These are phyloP conservation scores for Papiliotrema laurentii DNA, from an alignment of 1,284 basidiomycete species.

Conservation along the genomic window DNA sequence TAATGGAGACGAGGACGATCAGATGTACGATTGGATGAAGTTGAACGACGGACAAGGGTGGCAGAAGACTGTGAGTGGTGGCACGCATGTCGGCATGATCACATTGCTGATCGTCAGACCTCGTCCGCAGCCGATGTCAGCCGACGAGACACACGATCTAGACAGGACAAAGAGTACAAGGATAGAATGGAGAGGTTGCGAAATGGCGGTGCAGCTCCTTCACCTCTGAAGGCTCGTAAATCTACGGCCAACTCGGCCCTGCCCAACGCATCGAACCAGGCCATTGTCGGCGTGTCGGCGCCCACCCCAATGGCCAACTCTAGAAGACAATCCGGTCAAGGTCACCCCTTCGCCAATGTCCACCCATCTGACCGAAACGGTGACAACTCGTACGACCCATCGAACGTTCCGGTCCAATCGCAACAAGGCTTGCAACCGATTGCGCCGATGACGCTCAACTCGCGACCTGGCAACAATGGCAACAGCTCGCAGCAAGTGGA, in stretches of 20 bases:
- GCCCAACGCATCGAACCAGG: slow-evolving; percentile 47
- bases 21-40: slow-evolving; percentile 84
- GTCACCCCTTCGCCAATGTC: slow-evolving; percentile 45
- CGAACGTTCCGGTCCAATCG: slow-evolving; percentile 30
- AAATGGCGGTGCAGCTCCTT: slow-evolving; percentile 29
- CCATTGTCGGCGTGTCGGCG: slow-evolving; percentile 45
- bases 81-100: background rate
- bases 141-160: slow-evolving; percentile 34
- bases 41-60: slow-evolving; percentile 90
- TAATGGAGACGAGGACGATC: slow-evolving; percentile 80
- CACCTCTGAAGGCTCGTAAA: slow-evolving; percentile 41
- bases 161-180: slow-evolving; percentile 33
- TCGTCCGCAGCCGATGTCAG: slow-evolving; percentile 26
- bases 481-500: slow-evolving; percentile 40
- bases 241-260: slow-evolving; percentile 34
- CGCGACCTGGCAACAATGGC: slow-evolving; percentile 27
- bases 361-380: slow-evolving; percentile 17
- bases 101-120: slow-evolving; percentile 8
- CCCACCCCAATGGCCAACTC: slow-evolving; percentile 40
- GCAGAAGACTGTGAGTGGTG: slow-evolving; percentile 70
- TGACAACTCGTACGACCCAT: slow-evolving; percentile 34
- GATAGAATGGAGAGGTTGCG: slow-evolving; percentile 50
- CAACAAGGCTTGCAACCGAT: slow-evolving; percentile 38
- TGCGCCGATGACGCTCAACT: slow-evolving; percentile 42
- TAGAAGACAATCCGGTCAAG: slow-evolving; percentile 41